Evolutionary conservation across 805 yeast species (phyloP).

Genomic region (Myxozyma neglecta): DNA sequence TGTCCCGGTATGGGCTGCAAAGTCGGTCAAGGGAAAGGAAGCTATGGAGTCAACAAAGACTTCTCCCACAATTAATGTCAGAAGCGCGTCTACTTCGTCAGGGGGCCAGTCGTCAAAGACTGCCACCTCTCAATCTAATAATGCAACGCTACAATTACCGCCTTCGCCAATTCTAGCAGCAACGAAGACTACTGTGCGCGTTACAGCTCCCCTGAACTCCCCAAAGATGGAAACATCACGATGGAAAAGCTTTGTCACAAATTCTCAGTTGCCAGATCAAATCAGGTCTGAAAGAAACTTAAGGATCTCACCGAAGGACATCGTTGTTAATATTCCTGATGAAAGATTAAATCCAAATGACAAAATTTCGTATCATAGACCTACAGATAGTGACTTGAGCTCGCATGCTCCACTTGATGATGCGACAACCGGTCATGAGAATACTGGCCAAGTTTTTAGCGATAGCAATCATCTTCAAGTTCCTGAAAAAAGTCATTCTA

Average conservation of each 20-base stretch:
- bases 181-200: slow-evolving; percentile 14
- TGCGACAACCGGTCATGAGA: background rate
- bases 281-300: slow-evolving; percentile 6
- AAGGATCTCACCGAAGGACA: background rate
- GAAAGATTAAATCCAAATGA: background rate
- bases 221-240: slow-evolving; percentile 1
- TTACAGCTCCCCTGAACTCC: background rate
- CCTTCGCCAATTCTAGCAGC: slow-evolving; percentile 25
- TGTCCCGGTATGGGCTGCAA: slow-evolving; percentile 21
- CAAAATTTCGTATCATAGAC: background rate
- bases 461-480: background rate
- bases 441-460: background rate
- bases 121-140: background rate
- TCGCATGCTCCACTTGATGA: background rate
- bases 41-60: background rate
- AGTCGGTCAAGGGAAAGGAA: background rate
- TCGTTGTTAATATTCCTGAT: background rate
- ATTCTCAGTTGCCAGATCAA: slow-evolving; percentile 19
- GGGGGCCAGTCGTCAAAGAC: background rate
- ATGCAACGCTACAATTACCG: background rate
- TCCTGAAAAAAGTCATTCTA: background rate
- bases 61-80: background rate
- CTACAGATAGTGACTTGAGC: background rate
- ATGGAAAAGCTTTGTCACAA: slow-evolving; percentile 14
- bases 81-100: background rate